Base-by-base conservation (phyloP, 768 basidiomycete species). In the Mycena rosella region DNA sequence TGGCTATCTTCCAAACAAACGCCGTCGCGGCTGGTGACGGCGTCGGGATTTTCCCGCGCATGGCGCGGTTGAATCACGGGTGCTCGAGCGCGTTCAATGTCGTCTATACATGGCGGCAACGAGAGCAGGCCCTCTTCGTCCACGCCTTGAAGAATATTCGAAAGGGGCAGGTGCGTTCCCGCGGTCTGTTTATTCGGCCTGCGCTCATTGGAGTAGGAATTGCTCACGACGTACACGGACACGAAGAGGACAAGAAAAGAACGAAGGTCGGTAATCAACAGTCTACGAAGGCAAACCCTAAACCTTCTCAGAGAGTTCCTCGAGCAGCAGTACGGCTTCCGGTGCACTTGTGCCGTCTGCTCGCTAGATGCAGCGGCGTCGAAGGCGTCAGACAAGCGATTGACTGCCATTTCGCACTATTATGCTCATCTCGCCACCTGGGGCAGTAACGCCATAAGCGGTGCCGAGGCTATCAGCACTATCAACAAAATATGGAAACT, bases 1-100 rank as follows among this genome's bases (percentile, higher is more conserved):
- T 92, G 20, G 88, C 88, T 0, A 91, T 89, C 63, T 88, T 91
- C 74, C 84, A 89, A 74, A 91, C 90, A 4, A 92, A 91, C 71
- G 88, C 87, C 1, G 87, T 91, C 9, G 78, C 84, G 4, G 85
- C 89, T 5, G 88, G 87, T 1, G 77, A 80, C 2, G 73, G 77
- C 22, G 86, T 86, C 4, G 90, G 89, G 0, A 80, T 92, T n/a
- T 91, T 91, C 74, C 89, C 89, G n/a, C 80, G 75, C 24, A 89
- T 88, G 83, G 88, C 89, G 15, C 81, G 90, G 47, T 69, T 91
- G 66, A 92, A 92, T 70, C 91, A 91, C 68, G 90, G 88, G 0
- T 91, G 90, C 72, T 86, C 89, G 5, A 81, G 84, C 59, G 88
- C 88, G 8, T 91, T 92, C 79, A 91, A 91, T 75, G 83, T 81